Base-by-base conservation (phyloP, 2,329 filamentous ascomycete genomes). In the Helicocarpus griseus region DNA sequence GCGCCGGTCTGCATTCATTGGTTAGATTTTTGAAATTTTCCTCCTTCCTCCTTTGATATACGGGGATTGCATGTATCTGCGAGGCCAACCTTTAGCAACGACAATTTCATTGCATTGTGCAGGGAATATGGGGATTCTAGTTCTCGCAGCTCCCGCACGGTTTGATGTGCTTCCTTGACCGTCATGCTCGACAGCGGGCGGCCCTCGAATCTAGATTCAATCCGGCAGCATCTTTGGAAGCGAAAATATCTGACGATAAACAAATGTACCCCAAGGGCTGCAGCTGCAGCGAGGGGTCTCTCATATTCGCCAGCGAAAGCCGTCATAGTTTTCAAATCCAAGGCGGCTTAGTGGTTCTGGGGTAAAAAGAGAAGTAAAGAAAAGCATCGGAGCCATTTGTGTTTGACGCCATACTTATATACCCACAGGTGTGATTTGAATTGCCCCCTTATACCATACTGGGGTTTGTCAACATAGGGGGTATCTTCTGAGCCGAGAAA, bases 1-100 rank as follows among this genome's bases (percentile, higher is more conserved):
- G 70, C 73, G 54, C 76, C 76, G 0, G 73, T 72, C 63, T 73
- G 50, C n/a, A 6, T 13, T 39, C 2, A 47, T 1, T 49, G n/a
- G 5, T 35, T 35, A 35, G 4, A n/a, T n/a, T n/a, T n/a, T n/a
- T n/a, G n/a, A n/a, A n/a, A n/a, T n/a, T n/a, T n/a, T n/a, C n/a
- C n/a, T n/a, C n/a, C n/a, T n/a, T n/a, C n/a, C n/a, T n/a, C n/a
- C n/a, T n/a, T n/a, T n/a, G n/a, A n/a, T n/a, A n/a, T n/a, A n/a
- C n/a, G n/a, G n/a, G n/a, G n/a, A n/a, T n/a, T n/a, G n/a, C n/a
- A n/a, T n/a, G n/a, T n/a, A n/a, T n/a, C n/a, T n/a, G n/a, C n/a
- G n/a, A n/a, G n/a, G n/a, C n/a, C n/a, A n/a, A 65, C 61, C 58
- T 65, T 65, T 6, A 65, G 44, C 4, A 66, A 49, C 14, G 63